These are phyloP conservation scores for Backusella tarrabulga DNA, from an alignment of 192 early-diverging fungal species.

Conservation along the genomic window DNA sequence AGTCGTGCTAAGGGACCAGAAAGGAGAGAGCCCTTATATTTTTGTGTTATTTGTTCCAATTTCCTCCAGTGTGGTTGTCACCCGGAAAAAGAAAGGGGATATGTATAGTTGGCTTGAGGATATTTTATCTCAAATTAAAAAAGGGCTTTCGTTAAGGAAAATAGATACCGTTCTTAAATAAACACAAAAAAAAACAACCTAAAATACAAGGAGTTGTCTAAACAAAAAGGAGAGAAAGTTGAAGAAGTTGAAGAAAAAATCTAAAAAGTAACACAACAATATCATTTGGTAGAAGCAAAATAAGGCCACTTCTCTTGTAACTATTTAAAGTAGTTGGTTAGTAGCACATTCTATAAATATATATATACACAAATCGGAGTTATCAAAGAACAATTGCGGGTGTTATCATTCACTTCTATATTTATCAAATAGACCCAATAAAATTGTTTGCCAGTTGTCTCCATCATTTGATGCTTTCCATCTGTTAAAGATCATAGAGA, in stretches of 20 bases:
- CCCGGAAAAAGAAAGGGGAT: neutral
- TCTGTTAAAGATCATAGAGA: neutral
- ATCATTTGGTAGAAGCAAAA: neutral
- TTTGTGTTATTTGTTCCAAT: neutral
- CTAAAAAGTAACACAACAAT: slow-evolving; percentile 1
- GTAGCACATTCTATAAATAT: neutral
- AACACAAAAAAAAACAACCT: neutral
- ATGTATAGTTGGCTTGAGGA: neutral
- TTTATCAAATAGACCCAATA: neutral
- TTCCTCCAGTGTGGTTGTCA: neutral
- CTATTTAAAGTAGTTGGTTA: neutral
- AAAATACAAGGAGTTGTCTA: neutral
- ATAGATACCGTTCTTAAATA: neutral
- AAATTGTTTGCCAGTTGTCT: neutral
- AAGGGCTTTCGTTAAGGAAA: neutral
- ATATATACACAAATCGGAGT: neutral
- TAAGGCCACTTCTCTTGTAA: neutral
- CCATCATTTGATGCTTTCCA: neutral
- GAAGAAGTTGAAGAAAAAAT: neutral
- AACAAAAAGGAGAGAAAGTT: neutral
- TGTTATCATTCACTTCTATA: neutral
- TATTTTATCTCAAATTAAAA: neutral
- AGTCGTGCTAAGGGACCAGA: neutral
- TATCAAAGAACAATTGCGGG: neutral
- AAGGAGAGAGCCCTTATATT: neutral